Evolutionary conservation across 768 basidiomycete species (phyloP), one percentile per base, ranked within the genome.

Genomic region (Hypholoma fasciculare): DNA sequence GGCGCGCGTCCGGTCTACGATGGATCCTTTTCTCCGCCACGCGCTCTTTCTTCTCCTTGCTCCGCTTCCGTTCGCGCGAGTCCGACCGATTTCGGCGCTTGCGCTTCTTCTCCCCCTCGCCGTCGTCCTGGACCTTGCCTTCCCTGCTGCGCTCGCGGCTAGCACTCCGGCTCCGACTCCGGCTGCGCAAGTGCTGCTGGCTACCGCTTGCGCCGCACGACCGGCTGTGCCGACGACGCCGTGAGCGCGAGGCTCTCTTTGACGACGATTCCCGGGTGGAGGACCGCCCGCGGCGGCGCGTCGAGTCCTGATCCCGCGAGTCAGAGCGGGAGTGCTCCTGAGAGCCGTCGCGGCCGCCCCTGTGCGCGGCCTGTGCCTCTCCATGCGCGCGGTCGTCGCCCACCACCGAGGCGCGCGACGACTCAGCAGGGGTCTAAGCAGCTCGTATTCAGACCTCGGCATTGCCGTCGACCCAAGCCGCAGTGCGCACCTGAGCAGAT

Each of bases 21-120:
- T 23, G 23, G 60, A 16, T 61, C 49, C 39, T 59, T 56, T 13
- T 54, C 59, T 14, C 40, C 3, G 7, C 13, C 40, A 6, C 4
- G 60, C 59, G 17, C 64, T 61, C 52, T 36, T 60, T 58, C 72
- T 78, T 61, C 57, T 64, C 62, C 49, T 66, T n/a, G 7, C 40
- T 42, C 40, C 40, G 40, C 40, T 42, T 42, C 7, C 59, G 51
- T 13, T 63, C 55, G 26, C 48, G 48, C 13, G 57, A 61, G 26
- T 51, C 60, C 1, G 62, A 57, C 17, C 62, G 58, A 19, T 60
- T 52, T 3, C 56, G 61, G 34, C 46, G 57, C 50, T 57, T 49
- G 38, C 60, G 39, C 42, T 56, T 53, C 44, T 54, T 54, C 20
- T 43, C 19, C 13, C 37, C 34, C 12, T 44, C 27, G 27, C 23